Conservation (phyloP, 2,329 filamentous ascomycete genomes). For the Mariannaea elegans region DNA sequence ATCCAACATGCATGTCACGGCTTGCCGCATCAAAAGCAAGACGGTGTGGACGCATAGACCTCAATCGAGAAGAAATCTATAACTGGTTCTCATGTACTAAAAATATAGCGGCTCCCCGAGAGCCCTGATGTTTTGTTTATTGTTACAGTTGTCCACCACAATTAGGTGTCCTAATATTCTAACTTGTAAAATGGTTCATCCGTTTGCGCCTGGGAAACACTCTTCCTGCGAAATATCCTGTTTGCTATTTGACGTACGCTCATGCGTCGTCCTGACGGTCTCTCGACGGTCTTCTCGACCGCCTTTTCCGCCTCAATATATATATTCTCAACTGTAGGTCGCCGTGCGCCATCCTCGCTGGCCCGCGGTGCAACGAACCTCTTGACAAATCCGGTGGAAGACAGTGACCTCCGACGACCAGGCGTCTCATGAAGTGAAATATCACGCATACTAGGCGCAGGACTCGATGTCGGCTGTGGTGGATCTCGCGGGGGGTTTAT, state of each 20-base stretch:
- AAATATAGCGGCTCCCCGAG: constrained; percentile 10
- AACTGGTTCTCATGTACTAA: constrained; percentile 11
- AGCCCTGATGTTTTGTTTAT: constrained; percentile 27
- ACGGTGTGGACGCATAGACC: neutral
- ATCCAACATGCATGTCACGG: too few species aligned
- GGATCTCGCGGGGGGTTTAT: constrained; percentile 21
- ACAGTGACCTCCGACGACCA: constrained; percentile 37
- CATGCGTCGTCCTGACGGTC: constrained; percentile 36
- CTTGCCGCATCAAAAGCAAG: too few species aligned
- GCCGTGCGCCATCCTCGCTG: constrained; percentile 34
- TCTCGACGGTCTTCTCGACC: constrained; percentile 29
- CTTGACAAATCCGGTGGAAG: constrained; percentile 37
- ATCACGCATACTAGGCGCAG: constrained; percentile 29
- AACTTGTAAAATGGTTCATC: constrained; percentile 38
- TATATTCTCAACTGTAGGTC: constrained; percentile 32
- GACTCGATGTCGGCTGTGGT: constrained; percentile 29
- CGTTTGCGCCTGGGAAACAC: constrained; percentile 38
- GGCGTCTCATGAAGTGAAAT: constrained; percentile 29
- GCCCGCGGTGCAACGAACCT: constrained; percentile 36
- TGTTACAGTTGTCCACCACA: constrained; percentile 28
- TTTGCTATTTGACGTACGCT: constrained; percentile 41
- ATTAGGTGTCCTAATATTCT: constrained; percentile 35
- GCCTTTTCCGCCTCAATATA: constrained; percentile 32
- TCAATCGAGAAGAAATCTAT: neutral
- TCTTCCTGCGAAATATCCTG: constrained; percentile 41